A percentile compares a stretch with the other conserved stretches of the same genome.
Conservation (phyloP, 2,329 filamentous ascomycete species). For the Didymella arachidicola region DNA sequence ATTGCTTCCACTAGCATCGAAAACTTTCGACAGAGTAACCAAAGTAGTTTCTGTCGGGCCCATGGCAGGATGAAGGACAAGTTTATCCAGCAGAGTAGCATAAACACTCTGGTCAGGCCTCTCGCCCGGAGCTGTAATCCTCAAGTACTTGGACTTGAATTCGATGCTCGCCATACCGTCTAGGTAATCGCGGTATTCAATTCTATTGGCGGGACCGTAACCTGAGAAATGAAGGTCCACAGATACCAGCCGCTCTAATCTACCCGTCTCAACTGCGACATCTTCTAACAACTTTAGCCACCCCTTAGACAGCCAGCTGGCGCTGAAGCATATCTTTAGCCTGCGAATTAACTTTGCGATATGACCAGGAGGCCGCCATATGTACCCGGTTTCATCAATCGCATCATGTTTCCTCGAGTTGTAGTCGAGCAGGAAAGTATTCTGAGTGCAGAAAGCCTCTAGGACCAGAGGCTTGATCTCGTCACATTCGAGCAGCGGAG, state of each 20-base stretch:
- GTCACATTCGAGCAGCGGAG: background rate
- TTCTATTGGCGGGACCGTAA: no score
- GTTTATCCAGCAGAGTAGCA: background rate
- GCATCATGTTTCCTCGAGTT: background rate
- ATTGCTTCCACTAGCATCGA: background rate
- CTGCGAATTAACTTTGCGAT: background rate
- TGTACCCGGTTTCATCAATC: background rate
- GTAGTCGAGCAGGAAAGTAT: background rate
- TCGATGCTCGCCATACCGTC: background rate
- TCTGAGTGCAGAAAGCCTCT: constrained; percentile 1
- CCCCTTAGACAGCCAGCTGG: background rate
- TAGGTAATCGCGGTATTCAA: background rate
- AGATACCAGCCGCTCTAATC: background rate
- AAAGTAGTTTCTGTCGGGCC: background rate
- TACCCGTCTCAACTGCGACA: background rate
- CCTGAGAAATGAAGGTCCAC: background rate
- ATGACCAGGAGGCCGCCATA: background rate
- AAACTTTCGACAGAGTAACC: background rate
- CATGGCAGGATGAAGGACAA: background rate
- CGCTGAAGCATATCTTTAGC: background rate
- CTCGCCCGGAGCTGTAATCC: background rate
- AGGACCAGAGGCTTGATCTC: background rate
- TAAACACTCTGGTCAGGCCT: no score
- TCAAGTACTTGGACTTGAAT: background rate
- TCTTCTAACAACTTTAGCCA: background rate